Evolutionary conservation across 768 basidiomycete species (phyloP), one percentile per base, ranked within the genome.

Genomic region (Psilocybe cubensis): DNA sequence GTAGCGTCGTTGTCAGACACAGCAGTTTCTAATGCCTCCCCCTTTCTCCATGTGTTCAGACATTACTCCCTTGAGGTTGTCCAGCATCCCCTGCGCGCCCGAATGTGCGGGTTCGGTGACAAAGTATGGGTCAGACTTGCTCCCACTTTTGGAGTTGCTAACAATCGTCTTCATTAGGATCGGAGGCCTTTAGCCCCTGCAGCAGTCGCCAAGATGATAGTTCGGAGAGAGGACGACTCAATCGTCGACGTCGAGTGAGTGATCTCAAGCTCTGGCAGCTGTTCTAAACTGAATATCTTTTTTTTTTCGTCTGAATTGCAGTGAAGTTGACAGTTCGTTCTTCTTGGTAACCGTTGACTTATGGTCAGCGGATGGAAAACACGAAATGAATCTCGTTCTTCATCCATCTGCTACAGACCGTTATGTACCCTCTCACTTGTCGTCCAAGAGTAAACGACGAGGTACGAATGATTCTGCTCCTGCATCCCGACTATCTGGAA

Each of bases 51-150:
- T 11, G 24, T n/a, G n/a, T 27, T 55, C 51, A 94, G 92, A 68
- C 79, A 89, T 69, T 96, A 96, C 72, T 85, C 87, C 12, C 81
- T 96, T 40, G 88, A 92, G 62, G 84, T 96, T 65, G 83, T 92
- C 3, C 96, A 97, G 70, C 85, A 96, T 64, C 95, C 96, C 38
- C 72, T 92, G 45, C 85, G 95, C 41, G 96, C 95, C 47, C 85
- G 95, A 62, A 96, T 96, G 88, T 96, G 95, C 70, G 96, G 96
- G 10, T 96, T 96, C 72, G 95, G 95, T 43, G 94, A 97, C 79
- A 96, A 96, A 80, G 94, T 94, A 63, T 58, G 68, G 63, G 53
- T 61, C 20, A 33, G 25, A 31, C n/a, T 40, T 40, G 35, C 25
- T 54, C 45, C 35, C 24, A n/a, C 20, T 49, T 58, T 8, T 53